Evolutionary conservation across 805 yeast genomes (phyloP), one percentile per base, ranked within the genome.

Genomic region (Brettanomyces nanus): DNA sequence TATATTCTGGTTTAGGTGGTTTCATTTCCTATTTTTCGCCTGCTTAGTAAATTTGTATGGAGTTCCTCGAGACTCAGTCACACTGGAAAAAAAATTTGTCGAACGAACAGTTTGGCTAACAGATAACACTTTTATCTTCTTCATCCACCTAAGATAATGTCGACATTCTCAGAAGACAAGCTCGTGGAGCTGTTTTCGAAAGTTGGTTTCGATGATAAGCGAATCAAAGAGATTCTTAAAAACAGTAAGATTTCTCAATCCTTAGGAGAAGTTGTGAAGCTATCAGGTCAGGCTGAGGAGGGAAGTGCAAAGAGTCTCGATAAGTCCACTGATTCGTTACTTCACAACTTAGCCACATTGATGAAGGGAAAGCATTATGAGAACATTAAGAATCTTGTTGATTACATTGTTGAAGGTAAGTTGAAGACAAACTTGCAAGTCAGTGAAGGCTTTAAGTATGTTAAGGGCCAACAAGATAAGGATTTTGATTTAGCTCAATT

Each of bases 201-300:
- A 36, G 56, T 80, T 41, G 94, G 94, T 11, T 75, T 84, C 47
- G 76, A 73, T 48, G 90, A 81, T 14, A 68, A 76, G 48, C 85
- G 85, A 58, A 69, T 84, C 42, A 74, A 77, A 35, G 97, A 92
- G 54, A 80, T 87, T 40, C 59, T 77, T 40, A 90, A 86, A 59
- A 90, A 92, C 65, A 78, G 79, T 56, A 89, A 89, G 59, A 94
- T 89, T 29, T 73, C 90, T 14, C 65, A 66, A 29, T 75, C 95
- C 1, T 69, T 92, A 37, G 69, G 67, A 22, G 73, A 73, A 27
- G 71, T 87, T 42, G 66, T 83, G 39, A 51, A 55, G 19, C 75
- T 74, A 37, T 64, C 71, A 18, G 45, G 41, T 14, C 27, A 22
- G 5, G 29, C 23, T 25, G 13, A 36, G 26, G 54, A 49, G 5